Evolutionary conservation across 306 rosid species (phyloP).

Genomic region (Ormosia emarginata): DNA sequence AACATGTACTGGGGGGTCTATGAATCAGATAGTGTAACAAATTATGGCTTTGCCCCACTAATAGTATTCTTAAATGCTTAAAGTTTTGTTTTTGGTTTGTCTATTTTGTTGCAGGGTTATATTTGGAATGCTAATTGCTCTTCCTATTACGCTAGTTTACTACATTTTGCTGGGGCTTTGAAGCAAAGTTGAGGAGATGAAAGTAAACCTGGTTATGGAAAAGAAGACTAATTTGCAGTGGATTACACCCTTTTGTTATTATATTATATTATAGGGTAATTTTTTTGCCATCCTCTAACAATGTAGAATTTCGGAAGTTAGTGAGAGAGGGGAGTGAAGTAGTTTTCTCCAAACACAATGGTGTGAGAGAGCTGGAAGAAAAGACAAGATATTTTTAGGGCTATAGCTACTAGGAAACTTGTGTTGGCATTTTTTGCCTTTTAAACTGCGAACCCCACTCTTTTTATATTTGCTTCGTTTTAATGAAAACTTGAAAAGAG

Average conservation of each 20-base stretch:
- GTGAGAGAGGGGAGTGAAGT: not conserved
- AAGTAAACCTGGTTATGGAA: not conserved
- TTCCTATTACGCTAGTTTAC: conserved; percentile 74
- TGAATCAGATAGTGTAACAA: too few relatives aligned
- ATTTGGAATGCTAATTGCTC: conserved; percentile 82
- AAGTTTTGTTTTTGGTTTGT: not conserved
- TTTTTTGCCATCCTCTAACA: conserved; percentile 47
- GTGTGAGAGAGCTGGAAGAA: not conserved
- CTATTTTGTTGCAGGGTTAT: conserved; percentile 57
- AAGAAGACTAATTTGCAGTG: conserved; percentile 21
- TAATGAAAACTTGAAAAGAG: conserved; percentile 25
- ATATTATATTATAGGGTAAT: conserved; percentile 4
- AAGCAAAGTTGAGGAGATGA: conserved; percentile 18
- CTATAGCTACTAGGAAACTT: not conserved
- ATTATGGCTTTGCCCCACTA: not conserved
- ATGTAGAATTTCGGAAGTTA: conserved; percentile 31
- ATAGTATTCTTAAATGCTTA: not conserved
- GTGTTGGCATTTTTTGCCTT: conserved; percentile 20
- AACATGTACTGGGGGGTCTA: not conserved
- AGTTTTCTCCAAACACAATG: not conserved
- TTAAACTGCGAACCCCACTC: conserved; percentile 22
- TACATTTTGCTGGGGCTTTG: conserved; percentile 78
- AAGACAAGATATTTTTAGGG: not conserved
- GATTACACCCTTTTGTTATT: conserved; percentile 11
- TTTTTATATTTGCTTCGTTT: conserved; percentile 8